Conservation (phyloP, 1,284 basidiomycete genomes). For the Chalciporus sp. region DNA sequence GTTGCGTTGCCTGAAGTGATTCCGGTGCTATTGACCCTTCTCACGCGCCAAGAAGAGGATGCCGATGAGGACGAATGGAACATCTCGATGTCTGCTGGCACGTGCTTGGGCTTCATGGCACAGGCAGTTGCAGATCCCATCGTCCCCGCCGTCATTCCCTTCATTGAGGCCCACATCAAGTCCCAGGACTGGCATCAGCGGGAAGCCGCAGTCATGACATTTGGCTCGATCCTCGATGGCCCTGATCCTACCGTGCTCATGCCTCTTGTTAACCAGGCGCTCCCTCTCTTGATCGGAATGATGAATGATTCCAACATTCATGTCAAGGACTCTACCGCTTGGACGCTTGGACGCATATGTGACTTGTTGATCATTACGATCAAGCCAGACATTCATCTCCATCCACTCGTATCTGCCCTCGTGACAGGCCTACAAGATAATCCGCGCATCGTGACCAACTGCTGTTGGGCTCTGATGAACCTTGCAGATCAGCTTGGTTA, state of each 20-base stretch:
- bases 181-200: constrained; percentile 91
- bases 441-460: constrained; percentile 89
- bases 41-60: constrained; percentile 95
- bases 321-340: constrained; percentile 97
- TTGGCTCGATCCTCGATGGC: constrained; percentile 96
- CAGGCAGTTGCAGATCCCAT: constrained; percentile 91
- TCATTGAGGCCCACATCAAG: constrained; percentile 97
- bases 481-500: constrained; percentile 83
- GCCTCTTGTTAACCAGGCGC: constrained; percentile 92
- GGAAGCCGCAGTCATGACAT: constrained; percentile 98
- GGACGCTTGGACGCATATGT: constrained; percentile 96
- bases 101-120: constrained; percentile 88
- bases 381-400: constrained; percentile 88
- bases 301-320: constrained; percentile 85
- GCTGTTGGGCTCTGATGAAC: constrained; percentile 97
- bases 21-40: constrained; percentile 87
- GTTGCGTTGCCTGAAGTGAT: constrained; percentile 94
- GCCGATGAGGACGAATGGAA: constrained; percentile 99
- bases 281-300: constrained; percentile 95
- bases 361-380: constrained; percentile 88
- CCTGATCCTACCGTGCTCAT: constrained; percentile 87
- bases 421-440: constrained; percentile 83
- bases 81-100: constrained; percentile 96
- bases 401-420: constrained; percentile 82
- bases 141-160: constrained; percentile 93